phyloP scores from a whole-genome alignment of 2,329 filamentous ascomycete species.

The Cryphonectria naterciae region DNA sequence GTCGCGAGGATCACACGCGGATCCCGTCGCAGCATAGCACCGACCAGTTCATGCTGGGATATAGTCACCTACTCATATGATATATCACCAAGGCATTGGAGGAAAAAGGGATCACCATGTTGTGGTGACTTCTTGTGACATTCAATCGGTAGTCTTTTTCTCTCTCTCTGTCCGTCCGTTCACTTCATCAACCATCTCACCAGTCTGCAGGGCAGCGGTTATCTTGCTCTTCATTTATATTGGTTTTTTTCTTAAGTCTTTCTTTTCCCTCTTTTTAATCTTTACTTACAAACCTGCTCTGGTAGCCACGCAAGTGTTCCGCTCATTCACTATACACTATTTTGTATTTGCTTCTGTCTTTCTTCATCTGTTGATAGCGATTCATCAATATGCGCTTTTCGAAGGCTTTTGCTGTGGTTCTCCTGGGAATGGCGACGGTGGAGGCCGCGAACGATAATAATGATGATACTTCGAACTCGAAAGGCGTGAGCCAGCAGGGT shows the following conservation, averaged over 20 bases:
- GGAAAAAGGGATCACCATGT: neutral
- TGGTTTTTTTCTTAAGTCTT: neutral
- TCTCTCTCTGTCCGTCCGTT: constrained; percentile 21
- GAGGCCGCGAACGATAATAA: constrained; percentile 30
- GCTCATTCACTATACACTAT: neutral
- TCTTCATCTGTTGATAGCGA: constrained; percentile 11
- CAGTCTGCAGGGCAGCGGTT: constrained; percentile 27
- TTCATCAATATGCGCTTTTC: constrained; percentile 33
- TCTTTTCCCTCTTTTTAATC: neutral
- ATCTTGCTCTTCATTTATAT: constrained; percentile 3
- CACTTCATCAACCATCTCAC: neutral
- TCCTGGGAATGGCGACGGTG: constrained; percentile 33
- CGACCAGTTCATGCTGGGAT: neutral
- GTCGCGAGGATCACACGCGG: constrained; percentile 13
- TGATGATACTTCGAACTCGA: constrained; percentile 13
- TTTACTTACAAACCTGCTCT: constrained; percentile 16
- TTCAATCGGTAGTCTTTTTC: neutral
- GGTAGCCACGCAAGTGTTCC: constrained; percentile 17
- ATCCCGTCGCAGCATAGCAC: constrained; percentile 11
- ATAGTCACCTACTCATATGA: neutral
- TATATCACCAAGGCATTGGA: constrained; percentile 5
- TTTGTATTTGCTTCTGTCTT: neutral
- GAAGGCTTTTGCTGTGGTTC: constrained; percentile 31
- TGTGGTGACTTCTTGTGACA: neutral
- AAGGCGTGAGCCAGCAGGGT: constrained; percentile 11